A percentile compares a stretch with the other conserved stretches of the same genome.
These are phyloP conservation scores for Fusarium sp. DNA, from an alignment of 2,329 filamentous ascomycete genomes.

Conservation along the genomic window DNA sequence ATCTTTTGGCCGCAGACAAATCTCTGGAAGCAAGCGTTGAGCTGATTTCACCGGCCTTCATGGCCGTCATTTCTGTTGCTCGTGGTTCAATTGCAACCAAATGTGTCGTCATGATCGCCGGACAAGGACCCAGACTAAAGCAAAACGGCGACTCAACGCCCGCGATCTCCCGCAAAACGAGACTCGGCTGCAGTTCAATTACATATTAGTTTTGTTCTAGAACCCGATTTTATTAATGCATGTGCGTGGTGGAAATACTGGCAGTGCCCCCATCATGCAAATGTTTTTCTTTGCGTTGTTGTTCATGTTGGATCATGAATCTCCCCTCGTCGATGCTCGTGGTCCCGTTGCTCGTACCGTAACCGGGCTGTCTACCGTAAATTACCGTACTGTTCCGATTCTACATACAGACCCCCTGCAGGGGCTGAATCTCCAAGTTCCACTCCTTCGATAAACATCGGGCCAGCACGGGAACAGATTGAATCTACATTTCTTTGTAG, in stretches of 20 bases:
- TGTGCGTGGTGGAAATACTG: constrained; percentile 2
- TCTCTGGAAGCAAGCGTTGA: background rate
- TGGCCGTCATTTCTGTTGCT: constrained; percentile 4
- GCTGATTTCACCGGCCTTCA: background rate
- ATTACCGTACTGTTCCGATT: constrained; percentile 19
- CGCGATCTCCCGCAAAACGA: constrained; percentile 25
- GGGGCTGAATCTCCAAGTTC: constrained; percentile 8
- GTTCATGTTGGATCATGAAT: background rate
- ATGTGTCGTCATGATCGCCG: constrained; percentile 42
- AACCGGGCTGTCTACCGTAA: constrained; percentile 19
- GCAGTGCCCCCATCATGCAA: background rate
- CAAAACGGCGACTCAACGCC: constrained; percentile 14
- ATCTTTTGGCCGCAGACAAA: background rate
- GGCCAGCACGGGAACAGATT: constrained; percentile 30
- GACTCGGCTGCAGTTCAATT: constrained; percentile 25
- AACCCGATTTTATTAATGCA: constrained; percentile 8
- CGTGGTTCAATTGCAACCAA: constrained; percentile 14
- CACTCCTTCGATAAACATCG: constrained; percentile 24
- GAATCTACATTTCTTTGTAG: background rate
- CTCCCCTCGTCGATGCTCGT: background rate
- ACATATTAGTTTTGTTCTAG: constrained; percentile 12
- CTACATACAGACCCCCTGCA: background rate
- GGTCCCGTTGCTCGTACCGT: constrained; percentile 3
- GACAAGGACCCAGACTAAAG: constrained; percentile 19
- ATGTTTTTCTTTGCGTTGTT: constrained; percentile 4